Percentiles rank a stretch among this genome's conserved stretches.
Conservation (phyloP, 495 filamentous ascomycete species). For the Neurospora sp. region DNA sequence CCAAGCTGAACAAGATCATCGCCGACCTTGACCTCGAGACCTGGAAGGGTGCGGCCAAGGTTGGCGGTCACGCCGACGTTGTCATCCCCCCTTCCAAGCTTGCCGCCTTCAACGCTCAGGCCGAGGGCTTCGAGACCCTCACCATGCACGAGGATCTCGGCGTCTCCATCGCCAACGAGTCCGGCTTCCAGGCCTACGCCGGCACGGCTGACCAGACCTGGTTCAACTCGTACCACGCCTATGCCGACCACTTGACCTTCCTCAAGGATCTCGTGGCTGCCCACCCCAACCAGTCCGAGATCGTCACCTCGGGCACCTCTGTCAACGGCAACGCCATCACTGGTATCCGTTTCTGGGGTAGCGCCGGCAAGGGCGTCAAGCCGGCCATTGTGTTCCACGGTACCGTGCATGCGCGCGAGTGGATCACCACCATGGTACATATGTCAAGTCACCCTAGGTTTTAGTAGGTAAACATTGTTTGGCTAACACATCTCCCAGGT, state of each 20-base stretch:
- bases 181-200: conserved; percentile 12
- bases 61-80: conserved; percentile 16
- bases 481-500: conserved; percentile 3
- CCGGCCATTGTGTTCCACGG: conserved; percentile 50
- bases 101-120: conserved; percentile 11
- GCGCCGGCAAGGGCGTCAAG: conserved; percentile 40
- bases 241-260: conserved; percentile 45
- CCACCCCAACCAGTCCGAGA: conserved; percentile 41
- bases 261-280: conserved; percentile 38
- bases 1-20: conserved; percentile 14
- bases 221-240: conserved; percentile 50
- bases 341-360: conserved; percentile 51
- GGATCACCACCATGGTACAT: conserved; percentile 44
- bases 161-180: conserved; percentile 17
- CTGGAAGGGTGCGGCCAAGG: conserved; percentile 20
- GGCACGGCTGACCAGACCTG: conserved; percentile 24
- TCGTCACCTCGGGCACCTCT: conserved; percentile 42
- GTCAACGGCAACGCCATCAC: conserved; percentile 40
- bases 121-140: conserved; percentile 9
- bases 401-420: conserved; percentile 55
- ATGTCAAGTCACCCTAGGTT: not conserved
- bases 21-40: conserved; percentile 17
- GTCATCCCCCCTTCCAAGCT: conserved; percentile 19
- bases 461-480: too few species aligned
- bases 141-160: conserved; percentile 25